Evolutionary conservation across 805 yeast genomes (phyloP).

Genomic region (Hyphopichia homilentoma): DNA sequence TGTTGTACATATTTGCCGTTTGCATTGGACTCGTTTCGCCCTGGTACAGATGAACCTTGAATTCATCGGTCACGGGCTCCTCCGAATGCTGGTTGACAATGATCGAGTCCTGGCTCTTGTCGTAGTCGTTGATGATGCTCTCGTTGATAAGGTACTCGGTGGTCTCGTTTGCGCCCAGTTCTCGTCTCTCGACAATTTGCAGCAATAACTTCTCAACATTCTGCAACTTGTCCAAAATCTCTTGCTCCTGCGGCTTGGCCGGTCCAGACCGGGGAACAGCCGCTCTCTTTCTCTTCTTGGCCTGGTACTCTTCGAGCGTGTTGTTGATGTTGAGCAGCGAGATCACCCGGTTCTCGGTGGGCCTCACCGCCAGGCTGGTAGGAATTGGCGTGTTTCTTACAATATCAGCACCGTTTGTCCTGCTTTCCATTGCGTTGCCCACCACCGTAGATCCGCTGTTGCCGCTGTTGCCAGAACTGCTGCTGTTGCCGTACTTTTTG

Average conservation of each 20-base stretch:
- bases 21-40: too few relatives aligned
- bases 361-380: constrained; percentile 1
- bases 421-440: constrained; percentile 2
- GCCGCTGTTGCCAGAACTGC: constrained; percentile 1
- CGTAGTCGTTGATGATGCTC: neutral
- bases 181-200: neutral
- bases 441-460: constrained; percentile 2
- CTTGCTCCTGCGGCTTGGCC: constrained; percentile 8
- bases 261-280: too few relatives aligned
- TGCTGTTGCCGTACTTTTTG: constrained; percentile 19
- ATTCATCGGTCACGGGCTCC: neutral
- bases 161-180: too few relatives aligned
- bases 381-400: constrained; percentile 1
- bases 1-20: constrained; percentile 19
- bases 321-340: constrained; percentile 1
- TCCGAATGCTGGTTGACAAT: neutral
- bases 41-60: neutral
- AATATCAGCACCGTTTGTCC: constrained; percentile 8
- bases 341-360: neutral
- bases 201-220: constrained; percentile 11
- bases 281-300: constrained; percentile 2
- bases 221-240: constrained; percentile 14
- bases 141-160: too few relatives aligned
- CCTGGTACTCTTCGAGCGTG: constrained; percentile 1
- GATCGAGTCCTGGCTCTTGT: constrained; percentile 1